Evolutionary conservation across 257 asterid genomes (phyloP), one percentile per base, ranked within the genome.

Genomic region (Gentiana dahurica): DNA sequence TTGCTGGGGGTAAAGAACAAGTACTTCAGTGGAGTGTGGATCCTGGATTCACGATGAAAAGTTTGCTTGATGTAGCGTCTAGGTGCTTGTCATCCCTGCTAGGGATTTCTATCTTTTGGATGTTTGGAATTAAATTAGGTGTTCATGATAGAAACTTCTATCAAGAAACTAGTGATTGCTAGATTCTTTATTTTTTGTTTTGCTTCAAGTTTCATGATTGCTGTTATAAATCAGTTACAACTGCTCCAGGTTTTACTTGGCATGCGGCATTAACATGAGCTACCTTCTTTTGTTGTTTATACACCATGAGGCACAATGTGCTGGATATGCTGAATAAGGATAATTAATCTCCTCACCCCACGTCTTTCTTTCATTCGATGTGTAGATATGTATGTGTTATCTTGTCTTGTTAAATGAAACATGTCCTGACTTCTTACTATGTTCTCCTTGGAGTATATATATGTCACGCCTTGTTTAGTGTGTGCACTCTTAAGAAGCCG

Each of bases 51-150:
- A 75, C 86, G 13, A 87, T 91, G 97, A 81, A 79, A 72, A 79
- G 87, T 74, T 82, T 91, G 71, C 98, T 91, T 67, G 98, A 85
- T 68, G 94, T 87, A 60, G 94, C 89, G 69, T 91, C 98, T 61
- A 87, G 98, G 98, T 91, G 57, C 61, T 64, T 62, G 55, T 11
- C 36, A 24, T 62, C 46, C 24, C 24, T 24, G 24, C 24, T 24
- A 24, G 24, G 24, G 24, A 24, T 36, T 54, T 6, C 36, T 51
- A 51, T 50, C 48, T 43, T 39, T 45, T 12, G 12, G 34, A 36
- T 24, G 3, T 32, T 34, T 49, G 43, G 36, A 44, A 50, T 34
- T 57, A 3, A 34, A 54, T 15, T 41, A 41, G 46, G 46, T 5
- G 6, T 7, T 41, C 46, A 41, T 41, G 46, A 10, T 41, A 10